Conservation (phyloP, 2,329 filamentous ascomycete species). For the Calycina herbarum region DNA sequence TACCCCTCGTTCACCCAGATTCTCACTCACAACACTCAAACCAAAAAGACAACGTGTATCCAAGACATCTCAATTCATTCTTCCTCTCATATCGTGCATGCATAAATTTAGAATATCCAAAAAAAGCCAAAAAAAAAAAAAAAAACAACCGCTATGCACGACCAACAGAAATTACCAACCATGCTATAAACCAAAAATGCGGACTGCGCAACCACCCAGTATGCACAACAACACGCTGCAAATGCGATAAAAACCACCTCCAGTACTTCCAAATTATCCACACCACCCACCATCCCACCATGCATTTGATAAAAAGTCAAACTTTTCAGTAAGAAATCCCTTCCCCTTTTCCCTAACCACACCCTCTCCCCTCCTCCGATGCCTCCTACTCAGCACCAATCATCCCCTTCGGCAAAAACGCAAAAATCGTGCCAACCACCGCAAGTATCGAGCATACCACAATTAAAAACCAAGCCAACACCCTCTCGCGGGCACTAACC, state of each 20-base stretch:
- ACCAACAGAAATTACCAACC: not conserved
- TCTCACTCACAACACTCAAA: too few relatives aligned
- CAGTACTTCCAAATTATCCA: not conserved
- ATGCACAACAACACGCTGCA: not conserved
- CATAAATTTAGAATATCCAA: not conserved
- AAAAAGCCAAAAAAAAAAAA: too few relatives aligned
- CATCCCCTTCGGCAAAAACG: constrained; percentile 77
- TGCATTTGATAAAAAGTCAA: not conserved
- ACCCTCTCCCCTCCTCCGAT: not conserved
- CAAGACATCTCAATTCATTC: not conserved
- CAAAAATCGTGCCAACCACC: constrained; percentile 78
- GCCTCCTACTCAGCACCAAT: constrained; percentile 53
- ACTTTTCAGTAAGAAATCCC: not conserved
- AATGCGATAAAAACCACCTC: not conserved
- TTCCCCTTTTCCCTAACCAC: not conserved
- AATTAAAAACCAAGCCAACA: constrained; percentile 69
- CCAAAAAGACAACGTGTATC: too few relatives aligned
- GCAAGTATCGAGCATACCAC: constrained; percentile 69
- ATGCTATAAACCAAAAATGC: not conserved
- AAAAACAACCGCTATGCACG: not conserved
- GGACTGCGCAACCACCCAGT: not conserved
- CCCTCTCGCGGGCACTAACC: constrained; percentile 62
- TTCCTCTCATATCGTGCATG: not conserved
- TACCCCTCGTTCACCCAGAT: too few relatives aligned
- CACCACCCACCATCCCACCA: not conserved